Evolutionary conservation across 2,329 filamentous ascomycete genomes (phyloP), one percentile per base, ranked within the genome.

Genomic region (Iodosphaeria phyllophila): DNA sequence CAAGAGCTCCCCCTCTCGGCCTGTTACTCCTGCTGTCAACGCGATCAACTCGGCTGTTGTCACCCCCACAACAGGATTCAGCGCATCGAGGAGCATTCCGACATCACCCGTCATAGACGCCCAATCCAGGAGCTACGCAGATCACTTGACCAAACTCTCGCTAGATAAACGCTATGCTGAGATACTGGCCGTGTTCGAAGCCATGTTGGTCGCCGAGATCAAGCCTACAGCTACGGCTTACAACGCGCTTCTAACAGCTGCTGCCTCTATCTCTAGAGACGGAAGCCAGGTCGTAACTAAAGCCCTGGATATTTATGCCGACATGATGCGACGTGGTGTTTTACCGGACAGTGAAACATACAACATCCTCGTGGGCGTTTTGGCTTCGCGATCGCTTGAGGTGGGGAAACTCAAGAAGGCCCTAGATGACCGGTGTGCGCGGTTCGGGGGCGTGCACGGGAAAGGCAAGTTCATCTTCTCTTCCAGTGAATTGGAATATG

Each of bases 241-340:
- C 60, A 93, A 93, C 46, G 78, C 82, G 24, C 62, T 98, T 22
- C 58, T 98, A 21, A 63, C 74, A 39, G 80, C 89, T 5, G 83
- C 83, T 9, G 80, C 93, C 32, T 65, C 80, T 37, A 64, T 93
- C 11, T 79, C 84, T 6, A 60, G 62, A 13, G 74, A 79, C 47
- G 77, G 74, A 48, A 75, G 76, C 27, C 77, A 91, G 52, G 71
- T 89, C 26, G 79, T 92, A 9, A 75, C 82, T 32, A 92, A 92
- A 55, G 83, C 82, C 5, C 63, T 95, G 26, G 84, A 92, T 53
- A 78, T 98, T 26, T 98, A 95, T 48, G 76, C 83, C 10, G 84
- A 95, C 46, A 95, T 98, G 89, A 70, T 92, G 37, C 72, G 75
- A 35, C 76, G 84, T 35, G 75, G 74, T 37, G 74, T 95, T 13